Conservation (phyloP, 495 filamentous ascomycete genomes). For the Rhypophila decipiens region DNA sequence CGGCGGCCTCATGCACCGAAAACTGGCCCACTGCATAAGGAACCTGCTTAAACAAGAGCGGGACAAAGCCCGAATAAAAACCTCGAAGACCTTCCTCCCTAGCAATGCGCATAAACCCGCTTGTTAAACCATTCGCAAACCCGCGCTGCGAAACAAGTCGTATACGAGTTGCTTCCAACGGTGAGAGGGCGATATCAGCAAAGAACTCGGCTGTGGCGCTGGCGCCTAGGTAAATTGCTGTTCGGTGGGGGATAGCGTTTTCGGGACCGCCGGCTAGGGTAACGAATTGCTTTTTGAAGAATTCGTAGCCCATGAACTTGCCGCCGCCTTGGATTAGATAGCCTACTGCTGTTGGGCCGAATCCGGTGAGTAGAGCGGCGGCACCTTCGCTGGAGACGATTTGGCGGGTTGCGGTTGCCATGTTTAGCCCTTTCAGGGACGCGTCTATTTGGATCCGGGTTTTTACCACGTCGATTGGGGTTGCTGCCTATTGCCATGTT, state of each 20-base stretch:
- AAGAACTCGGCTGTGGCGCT: constrained; percentile 70
- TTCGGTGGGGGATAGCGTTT: constrained; percentile 60
- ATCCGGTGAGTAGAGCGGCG: constrained; percentile 65
- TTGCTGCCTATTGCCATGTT: constrained; percentile 34
- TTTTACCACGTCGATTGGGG: constrained; percentile 53
- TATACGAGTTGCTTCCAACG: constrained; percentile 71
- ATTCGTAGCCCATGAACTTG: constrained; percentile 75
- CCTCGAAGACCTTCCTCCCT: constrained; percentile 64
- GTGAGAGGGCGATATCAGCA: constrained; percentile 71
- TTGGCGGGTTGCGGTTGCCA: constrained; percentile 63
- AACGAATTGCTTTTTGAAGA: constrained; percentile 73
- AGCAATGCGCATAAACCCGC: constrained; percentile 62
- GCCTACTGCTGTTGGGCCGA: constrained; percentile 67
- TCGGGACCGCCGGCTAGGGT: constrained; percentile 57
- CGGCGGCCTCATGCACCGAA: constrained; percentile 28
- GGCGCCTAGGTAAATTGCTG: constrained; percentile 67
- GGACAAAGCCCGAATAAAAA: constrained; percentile 74
- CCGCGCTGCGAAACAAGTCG: constrained; percentile 68
- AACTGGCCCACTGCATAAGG: constrained; percentile 32
- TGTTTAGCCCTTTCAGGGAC: constrained; percentile 64
- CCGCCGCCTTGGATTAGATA: constrained; percentile 74
- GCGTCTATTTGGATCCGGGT: constrained; percentile 75
- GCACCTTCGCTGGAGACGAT: constrained; percentile 67
- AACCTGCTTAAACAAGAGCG: constrained; percentile 71
- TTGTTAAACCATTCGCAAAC: constrained; percentile 58